A percentile compares a stretch with the other conserved stretches of the same genome.
phyloP scores from a whole-genome alignment of 805 yeast species.

The Diddensiella caesifluorescens region DNA sequence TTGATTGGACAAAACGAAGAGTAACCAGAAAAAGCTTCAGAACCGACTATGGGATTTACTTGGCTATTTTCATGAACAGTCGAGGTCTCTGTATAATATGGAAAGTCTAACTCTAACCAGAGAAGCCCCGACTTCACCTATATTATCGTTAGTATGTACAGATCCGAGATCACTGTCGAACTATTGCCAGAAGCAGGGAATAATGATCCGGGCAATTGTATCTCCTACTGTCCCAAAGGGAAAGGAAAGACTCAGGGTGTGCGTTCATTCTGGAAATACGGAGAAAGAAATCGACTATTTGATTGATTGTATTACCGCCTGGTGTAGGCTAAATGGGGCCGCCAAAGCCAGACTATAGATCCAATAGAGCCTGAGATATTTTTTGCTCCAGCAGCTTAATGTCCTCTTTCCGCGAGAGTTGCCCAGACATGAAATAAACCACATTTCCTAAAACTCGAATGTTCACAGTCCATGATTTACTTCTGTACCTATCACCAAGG shows the following conservation, averaged over 20 bases:
- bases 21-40: too few species aligned
- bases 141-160: constrained; percentile 14
- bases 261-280: constrained; percentile 22
- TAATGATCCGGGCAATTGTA: constrained; percentile 25
- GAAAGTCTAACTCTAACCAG: too few species aligned
- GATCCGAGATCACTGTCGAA: constrained; percentile 21
- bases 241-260: constrained; percentile 22
- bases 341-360: not conserved
- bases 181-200: constrained; percentile 20
- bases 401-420: constrained; percentile 4
- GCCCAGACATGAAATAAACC: constrained; percentile 22
- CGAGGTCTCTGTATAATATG: too few species aligned
- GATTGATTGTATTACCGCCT: constrained; percentile 5
- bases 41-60: not conserved
- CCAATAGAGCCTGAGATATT: not conserved
- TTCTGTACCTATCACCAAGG: constrained; percentile 6
- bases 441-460: constrained; percentile 25
- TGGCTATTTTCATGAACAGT: not conserved
- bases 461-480: constrained; percentile 21
- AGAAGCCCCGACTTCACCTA: constrained; percentile 8
- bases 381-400: constrained; percentile 6
- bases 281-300: constrained; percentile 15
- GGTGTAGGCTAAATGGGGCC: constrained; percentile 1
- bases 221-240: constrained; percentile 26
- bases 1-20: too few species aligned